Percentiles rank a stretch among this genome's conserved stretches.
These are phyloP conservation scores for Aspergillus proliferans DNA, from an alignment of 2,329 filamentous ascomycete species.

Conservation along the genomic window DNA sequence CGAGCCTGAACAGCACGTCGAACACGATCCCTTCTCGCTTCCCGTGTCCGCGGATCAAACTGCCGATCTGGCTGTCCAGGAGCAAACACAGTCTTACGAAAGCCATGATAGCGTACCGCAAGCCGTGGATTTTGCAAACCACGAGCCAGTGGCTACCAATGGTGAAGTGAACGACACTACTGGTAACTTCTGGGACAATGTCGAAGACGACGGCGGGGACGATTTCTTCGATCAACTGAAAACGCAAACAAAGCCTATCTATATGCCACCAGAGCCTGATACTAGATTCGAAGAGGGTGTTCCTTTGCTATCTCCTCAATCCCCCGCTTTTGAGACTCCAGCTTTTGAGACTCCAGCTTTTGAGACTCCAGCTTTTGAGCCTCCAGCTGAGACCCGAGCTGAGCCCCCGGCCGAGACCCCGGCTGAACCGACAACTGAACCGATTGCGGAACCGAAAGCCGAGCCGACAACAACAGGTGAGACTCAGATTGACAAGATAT, in stretches of 20 bases:
- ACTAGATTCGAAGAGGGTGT: constrained; percentile 65
- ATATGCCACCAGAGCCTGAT: constrained; percentile 39
- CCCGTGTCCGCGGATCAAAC: background rate
- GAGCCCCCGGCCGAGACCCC: constrained; percentile 22
- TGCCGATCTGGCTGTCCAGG: background rate
- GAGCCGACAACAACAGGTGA: constrained; percentile 21
- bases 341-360: constrained; percentile 11
- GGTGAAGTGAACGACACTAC: constrained; percentile 9
- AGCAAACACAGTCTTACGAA: background rate
- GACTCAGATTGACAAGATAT: constrained; percentile 26
- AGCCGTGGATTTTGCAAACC: constrained; percentile 2
- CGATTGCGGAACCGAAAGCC: constrained; percentile 18
- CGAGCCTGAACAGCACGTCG: background rate
- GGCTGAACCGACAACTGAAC: constrained; percentile 9
- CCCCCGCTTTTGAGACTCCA: constrained; percentile 17
- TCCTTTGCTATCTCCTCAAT: constrained; percentile 47
- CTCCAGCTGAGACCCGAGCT: constrained; percentile 9
- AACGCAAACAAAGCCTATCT: constrained; percentile 35
- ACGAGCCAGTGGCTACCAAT: constrained; percentile 5
- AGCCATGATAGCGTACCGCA: background rate
- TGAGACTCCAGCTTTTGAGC: constrained; percentile 20
- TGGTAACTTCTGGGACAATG: constrained; percentile 39
- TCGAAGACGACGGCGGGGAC: constrained; percentile 42
- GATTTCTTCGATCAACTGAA: constrained; percentile 57
- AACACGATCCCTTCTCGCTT: background rate